Evolutionary conservation across 306 rosid species (phyloP).

Genomic region (Herpetospermum pedunculosum): DNA sequence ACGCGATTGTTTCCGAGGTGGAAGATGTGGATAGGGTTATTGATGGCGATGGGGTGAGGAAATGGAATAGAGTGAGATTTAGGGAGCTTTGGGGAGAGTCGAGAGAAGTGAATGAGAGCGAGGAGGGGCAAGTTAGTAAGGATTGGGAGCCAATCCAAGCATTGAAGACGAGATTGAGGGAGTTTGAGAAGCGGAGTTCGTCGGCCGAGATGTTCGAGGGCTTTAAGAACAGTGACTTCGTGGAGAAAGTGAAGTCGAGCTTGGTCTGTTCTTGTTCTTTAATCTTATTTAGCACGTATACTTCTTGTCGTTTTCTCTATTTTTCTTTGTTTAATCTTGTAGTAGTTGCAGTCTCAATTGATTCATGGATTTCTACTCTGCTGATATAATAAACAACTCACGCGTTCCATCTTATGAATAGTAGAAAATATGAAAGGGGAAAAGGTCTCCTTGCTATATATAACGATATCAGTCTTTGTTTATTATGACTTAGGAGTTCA

Average conservation of each 20-base stretch:
- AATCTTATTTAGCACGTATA: constrained; percentile 2
- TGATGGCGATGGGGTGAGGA: constrained; percentile 38
- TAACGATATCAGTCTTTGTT: neutral
- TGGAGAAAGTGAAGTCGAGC: constrained; percentile 80
- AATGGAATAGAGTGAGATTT: constrained; percentile 34
- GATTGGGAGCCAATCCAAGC: constrained; percentile 94
- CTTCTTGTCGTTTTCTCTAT: neutral
- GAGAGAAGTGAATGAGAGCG: constrained; percentile 44
- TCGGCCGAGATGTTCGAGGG: constrained; percentile 50
- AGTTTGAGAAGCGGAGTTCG: constrained; percentile 73
- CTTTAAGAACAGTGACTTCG: constrained; percentile 66
- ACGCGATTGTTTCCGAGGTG: constrained; percentile 70
- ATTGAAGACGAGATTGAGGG: constrained; percentile 64
- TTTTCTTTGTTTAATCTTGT: neutral
- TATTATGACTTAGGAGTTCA: neutral
- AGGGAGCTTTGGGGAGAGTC: constrained; percentile 79
- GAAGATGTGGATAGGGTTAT: constrained; percentile 23
- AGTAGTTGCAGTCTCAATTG: neutral
- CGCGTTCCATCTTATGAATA: neutral
- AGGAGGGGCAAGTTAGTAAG: constrained; percentile 21
- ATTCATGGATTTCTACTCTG: neutral
- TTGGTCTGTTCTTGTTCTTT: constrained; percentile 44
- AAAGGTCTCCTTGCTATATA: neutral
- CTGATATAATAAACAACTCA: neutral
- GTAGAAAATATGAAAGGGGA: neutral